Evolutionary conservation across 2,329 filamentous ascomycete genomes (phyloP).

Genomic region (Aspergillus ochraceus): DNA sequence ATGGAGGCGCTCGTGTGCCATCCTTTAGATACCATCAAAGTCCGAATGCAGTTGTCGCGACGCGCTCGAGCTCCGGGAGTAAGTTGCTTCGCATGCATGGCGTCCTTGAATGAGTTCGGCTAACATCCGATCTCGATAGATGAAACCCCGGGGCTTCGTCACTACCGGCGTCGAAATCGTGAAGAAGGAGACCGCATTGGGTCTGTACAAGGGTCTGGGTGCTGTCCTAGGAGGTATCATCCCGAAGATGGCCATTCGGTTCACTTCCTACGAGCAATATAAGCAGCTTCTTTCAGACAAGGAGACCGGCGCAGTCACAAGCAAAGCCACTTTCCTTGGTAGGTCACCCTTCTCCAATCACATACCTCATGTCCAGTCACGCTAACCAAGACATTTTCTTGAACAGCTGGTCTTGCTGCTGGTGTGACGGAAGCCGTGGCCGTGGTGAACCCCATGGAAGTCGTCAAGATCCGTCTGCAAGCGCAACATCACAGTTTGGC

Average conservation of each 20-base stretch:
- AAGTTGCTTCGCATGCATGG: constrained; percentile 30
- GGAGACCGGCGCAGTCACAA: constrained; percentile 66
- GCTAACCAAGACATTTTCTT: constrained; percentile 9
- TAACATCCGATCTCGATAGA: constrained; percentile 36
- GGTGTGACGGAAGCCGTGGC: constrained; percentile 95
- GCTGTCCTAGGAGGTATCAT: constrained; percentile 95
- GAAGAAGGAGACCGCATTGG: constrained; percentile 83
- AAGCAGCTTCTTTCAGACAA: constrained; percentile 77
- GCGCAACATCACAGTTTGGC: constrained; percentile 98
- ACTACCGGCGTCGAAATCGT: constrained; percentile 84
- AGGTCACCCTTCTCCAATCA: constrained; percentile 28
- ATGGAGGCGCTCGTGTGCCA: constrained; percentile 98
- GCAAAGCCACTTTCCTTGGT: constrained; percentile 71
- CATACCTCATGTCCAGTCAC: neutral
- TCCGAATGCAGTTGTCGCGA: constrained; percentile 96
- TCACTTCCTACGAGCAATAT: constrained; percentile 95
- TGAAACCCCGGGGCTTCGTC: constrained; percentile 82
- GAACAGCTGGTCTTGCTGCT: constrained; percentile 76
- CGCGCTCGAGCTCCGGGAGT: constrained; percentile 79
- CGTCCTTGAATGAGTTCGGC: constrained; percentile 3
- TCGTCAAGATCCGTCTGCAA: constrained; percentile 97
- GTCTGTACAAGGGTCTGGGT: constrained; percentile 96
- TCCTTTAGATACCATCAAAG: constrained; percentile 93
- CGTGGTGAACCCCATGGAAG: constrained; percentile 98
- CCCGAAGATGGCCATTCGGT: constrained; percentile 98